Conservation (phyloP, 2,329 filamentous ascomycete genomes). For the Xylaria sp. region DNA sequence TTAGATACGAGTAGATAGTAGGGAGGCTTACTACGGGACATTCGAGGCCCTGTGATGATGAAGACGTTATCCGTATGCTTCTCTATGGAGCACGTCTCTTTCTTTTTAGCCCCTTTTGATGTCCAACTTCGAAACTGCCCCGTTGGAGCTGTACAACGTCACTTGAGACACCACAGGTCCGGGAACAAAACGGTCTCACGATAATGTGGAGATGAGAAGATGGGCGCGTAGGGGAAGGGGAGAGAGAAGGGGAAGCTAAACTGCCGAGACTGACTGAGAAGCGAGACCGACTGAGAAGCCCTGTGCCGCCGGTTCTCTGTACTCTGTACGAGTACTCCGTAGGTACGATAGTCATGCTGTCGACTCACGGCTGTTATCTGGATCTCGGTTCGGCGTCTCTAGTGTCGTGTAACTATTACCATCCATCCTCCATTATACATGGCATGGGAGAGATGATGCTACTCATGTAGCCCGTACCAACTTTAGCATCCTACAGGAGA, state of each 20-base stretch:
- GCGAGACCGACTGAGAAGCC: conserved; percentile 5
- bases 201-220: conserved; percentile 19
- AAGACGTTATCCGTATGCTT: too few species aligned
- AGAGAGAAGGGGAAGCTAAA: conserved; percentile 7
- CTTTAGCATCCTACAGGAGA: not conserved
- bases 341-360: conserved; percentile 4
- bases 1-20: too few species aligned
- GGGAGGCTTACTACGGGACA: too few species aligned
- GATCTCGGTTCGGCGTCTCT: conserved; percentile 24
- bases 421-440: too few species aligned
- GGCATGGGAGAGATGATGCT: not conserved
- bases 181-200: conserved; percentile 21
- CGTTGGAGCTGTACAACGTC: conserved; percentile 18
- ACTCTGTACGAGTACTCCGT: not conserved
- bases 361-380: conserved; percentile 13
- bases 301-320: too few species aligned
- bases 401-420: conserved; percentile 11
- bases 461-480: not conserved
- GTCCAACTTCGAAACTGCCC: conserved; percentile 14
- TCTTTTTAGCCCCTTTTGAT: not conserved
- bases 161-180: conserved; percentile 16
- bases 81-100: too few species aligned
- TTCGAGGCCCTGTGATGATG: too few species aligned
- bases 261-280: conserved; percentile 9
- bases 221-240: not conserved